Conservation (phyloP, 257 asterid genomes). For the Solanum etuberosum region DNA sequence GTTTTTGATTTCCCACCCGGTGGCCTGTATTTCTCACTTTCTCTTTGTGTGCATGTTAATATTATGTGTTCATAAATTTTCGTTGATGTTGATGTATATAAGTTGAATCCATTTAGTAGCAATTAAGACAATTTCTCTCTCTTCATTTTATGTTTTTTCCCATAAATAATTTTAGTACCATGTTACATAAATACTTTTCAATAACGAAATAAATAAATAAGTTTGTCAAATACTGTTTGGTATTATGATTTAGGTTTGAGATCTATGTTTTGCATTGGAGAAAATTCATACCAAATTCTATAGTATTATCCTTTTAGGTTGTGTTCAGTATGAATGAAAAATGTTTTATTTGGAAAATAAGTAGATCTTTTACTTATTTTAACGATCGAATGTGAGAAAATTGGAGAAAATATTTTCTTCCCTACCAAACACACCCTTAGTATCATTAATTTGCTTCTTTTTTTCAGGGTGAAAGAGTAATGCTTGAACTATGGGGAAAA, state of each 20-base stretch:
- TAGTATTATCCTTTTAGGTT: not conserved
- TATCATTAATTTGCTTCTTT: not conserved
- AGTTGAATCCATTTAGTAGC: too few species aligned
- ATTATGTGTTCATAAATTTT: not conserved
- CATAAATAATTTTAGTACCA: not conserved
- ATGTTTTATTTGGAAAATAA: not conserved
- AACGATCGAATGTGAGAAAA: not conserved
- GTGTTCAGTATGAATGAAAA: not conserved
- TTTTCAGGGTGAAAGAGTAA: constrained; percentile 47
- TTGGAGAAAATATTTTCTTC: not conserved
- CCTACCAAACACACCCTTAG: too few species aligned
- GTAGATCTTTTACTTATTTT: too few species aligned
- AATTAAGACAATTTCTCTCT: not conserved
- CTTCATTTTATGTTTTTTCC: not conserved
- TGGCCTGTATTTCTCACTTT: not conserved
- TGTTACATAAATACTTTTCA: not conserved
- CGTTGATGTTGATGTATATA: not conserved
- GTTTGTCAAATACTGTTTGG: not conserved
- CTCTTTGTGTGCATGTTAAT: not conserved
- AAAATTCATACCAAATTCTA: not conserved
- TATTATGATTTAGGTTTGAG: not conserved
- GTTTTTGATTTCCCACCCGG: not conserved
- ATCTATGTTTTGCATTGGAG: not conserved
- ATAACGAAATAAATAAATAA: not conserved
- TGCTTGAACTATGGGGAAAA: constrained; percentile 92